Percentiles rank a stretch among this genome's conserved stretches.
phyloP scores from a whole-genome alignment of 2,329 filamentous ascomycete genomes.

The Didymella sp. region DNA sequence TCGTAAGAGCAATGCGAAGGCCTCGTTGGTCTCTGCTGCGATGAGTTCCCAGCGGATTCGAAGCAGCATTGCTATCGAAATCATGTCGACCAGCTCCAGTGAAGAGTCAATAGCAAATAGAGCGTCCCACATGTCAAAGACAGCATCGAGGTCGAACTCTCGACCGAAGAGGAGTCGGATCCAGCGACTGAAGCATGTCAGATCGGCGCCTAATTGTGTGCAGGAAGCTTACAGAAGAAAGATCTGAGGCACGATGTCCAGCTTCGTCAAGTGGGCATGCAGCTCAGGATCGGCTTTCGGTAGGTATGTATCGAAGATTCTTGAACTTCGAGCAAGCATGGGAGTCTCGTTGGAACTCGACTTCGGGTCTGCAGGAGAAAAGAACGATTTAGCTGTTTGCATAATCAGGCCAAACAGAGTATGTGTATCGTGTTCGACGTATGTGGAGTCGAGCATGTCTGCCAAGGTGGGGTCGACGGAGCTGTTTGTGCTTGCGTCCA shows the following conservation, averaged over 20 bases:
- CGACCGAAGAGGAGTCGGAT: conserved; percentile 90
- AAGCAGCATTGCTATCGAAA: conserved; percentile 94
- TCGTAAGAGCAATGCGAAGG: conserved; percentile 80
- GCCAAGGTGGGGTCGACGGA: conserved; percentile 38
- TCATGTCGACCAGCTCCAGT: conserved; percentile 81
- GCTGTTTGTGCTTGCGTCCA: conserved; percentile 56
- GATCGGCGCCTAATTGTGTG: background rate
- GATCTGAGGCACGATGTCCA: conserved; percentile 94
- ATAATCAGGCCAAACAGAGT: conserved; percentile 85
- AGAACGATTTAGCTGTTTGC: conserved; percentile 85
- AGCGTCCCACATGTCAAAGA: conserved; percentile 86
- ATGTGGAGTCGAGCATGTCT: conserved; percentile 70
- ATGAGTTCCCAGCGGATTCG: conserved; percentile 89
- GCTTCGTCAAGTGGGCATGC: conserved; percentile 76
- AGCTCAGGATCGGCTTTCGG: conserved; percentile 83
- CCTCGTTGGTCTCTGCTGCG: conserved; percentile 85
- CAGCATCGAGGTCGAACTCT: conserved; percentile 87
- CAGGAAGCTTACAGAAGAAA: conserved; percentile 77
- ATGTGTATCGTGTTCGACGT: conserved; percentile 90
- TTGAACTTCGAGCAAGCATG: conserved; percentile 84
- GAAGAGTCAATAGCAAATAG: conserved; percentile 86
- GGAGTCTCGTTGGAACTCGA: conserved; percentile 59
- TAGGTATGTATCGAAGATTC: conserved; percentile 84
- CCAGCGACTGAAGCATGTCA: conserved; percentile 72
- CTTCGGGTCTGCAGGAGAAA: conserved; percentile 67